Evolutionary conservation across 2,329 filamentous ascomycete genomes (phyloP), one percentile per base, ranked within the genome.

Genomic region (Aspergillus caelatus): DNA sequence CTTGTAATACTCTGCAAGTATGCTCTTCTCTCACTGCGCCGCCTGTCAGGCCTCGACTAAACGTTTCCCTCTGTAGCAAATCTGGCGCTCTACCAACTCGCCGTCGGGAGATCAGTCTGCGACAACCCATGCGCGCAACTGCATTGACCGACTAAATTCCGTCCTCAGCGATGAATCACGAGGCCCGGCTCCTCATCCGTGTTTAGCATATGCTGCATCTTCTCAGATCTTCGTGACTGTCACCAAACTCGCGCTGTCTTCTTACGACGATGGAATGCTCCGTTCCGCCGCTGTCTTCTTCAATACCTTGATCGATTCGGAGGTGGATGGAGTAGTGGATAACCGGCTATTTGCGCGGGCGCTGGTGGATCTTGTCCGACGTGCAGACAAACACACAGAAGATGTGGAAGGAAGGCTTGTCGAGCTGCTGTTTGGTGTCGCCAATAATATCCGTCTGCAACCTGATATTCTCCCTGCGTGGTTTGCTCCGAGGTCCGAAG

Each of bases 241-340:
- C 67, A 91, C 92, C 67, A 93, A 96, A 80, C 93, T 98, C 70
- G 93, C 94, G 3, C 88, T 92, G 2, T 90, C 90, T 0, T 93
- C 91, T 36, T 90, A 92, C 76, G 91, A 96, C 77, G 91, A 96
- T 71, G 90, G 88, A 74, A 90, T 97, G 73, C 90, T 98, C 70
- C 89, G 90, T 68, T 91, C 94, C 73, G 91, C 92, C 30, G 91
- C 97, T 43, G 83, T 90, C 46, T 89, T 97, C 74, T 97, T 97
- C 78, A 93, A 92, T 62, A 93, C 93, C 19, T 85, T 99, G 67
- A 92, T 98, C 72, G 95, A 99, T 79, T 95, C 93, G 76, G 95
- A 98, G 78, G 94, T 97, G 79, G 95, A 97, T 75, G 93, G 93
- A 41, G 96, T 98, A 73, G 88, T 97, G 55, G 92, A 96, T 74